These are phyloP conservation scores for Lathyrus oleraceus DNA, from an alignment of 306 rosid species.

Conservation along the genomic window DNA sequence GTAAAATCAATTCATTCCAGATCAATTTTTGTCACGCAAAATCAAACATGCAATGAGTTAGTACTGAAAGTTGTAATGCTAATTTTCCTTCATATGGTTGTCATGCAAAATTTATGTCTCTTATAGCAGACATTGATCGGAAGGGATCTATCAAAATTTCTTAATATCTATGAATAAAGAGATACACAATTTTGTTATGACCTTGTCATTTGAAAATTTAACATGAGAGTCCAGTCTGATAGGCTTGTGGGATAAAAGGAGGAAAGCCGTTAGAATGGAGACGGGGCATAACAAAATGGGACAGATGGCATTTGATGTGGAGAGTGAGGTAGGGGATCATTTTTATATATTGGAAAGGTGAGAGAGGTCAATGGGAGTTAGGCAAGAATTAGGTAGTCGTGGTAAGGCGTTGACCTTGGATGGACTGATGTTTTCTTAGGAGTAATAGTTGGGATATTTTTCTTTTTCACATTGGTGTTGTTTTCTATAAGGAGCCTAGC, in stretches of 20 bases:
- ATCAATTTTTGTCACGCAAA: too few relatives aligned
- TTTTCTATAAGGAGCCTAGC: not conserved
- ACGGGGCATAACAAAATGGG: not conserved
- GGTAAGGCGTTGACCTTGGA: not conserved
- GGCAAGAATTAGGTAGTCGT: not conserved
- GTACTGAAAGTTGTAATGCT: not conserved
- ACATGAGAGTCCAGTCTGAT: not conserved
- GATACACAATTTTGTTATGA: not conserved
- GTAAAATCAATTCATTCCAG: too few relatives aligned
- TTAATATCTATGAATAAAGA: not conserved
- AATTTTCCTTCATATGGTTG: not conserved
- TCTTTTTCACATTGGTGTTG: not conserved
- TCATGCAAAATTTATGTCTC: conserved; percentile 1
- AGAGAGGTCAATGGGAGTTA: not conserved
- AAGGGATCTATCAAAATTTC: not conserved
- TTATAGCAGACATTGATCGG: conserved; percentile 1
- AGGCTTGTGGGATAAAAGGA: not conserved
- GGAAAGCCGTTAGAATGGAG: not conserved
- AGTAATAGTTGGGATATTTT: not conserved
- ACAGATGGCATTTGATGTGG: conserved; percentile 1
- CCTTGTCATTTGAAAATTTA: not conserved
- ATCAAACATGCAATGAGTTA: not conserved
- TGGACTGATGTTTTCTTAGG: not conserved
- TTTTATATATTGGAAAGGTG: not conserved
- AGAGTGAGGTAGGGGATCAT: not conserved